Conservation (phyloP, 2,329 filamentous ascomycete genomes). For the Trichoderma atrobrunneum region DNA sequence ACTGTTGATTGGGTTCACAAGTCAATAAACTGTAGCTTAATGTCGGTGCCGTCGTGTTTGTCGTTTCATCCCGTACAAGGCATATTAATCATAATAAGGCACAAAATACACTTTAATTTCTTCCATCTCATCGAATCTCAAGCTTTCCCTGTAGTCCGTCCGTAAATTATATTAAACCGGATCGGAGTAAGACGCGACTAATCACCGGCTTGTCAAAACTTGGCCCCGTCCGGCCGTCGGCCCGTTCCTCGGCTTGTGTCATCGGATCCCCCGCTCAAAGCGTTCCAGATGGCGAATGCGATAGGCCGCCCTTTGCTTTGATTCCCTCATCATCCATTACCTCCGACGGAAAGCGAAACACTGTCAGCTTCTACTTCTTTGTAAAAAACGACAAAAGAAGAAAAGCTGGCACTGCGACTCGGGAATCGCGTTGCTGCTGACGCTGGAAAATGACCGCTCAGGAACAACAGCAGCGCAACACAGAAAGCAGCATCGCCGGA, state of each 20-base stretch:
- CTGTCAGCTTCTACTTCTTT: neutral
- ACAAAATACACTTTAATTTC: neutral
- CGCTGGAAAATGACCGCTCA: slow-evolving; percentile 8
- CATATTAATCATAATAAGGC: neutral
- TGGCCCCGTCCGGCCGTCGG: neutral
- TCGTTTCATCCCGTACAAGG: neutral
- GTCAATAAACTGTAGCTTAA: neutral
- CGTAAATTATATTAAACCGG: neutral
- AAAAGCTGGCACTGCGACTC: neutral
- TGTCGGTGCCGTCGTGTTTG: neutral
- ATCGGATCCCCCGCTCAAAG: neutral
- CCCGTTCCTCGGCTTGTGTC: slow-evolving; percentile 3
- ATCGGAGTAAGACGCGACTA: neutral
- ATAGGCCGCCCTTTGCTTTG: neutral
- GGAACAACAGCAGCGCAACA: neutral
- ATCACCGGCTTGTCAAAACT: neutral
- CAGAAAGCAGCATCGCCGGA: neutral
- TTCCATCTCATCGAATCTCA: neutral
- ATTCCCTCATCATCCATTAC: neutral
- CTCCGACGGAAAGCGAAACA: slow-evolving; percentile 11
- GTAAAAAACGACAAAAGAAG: neutral
- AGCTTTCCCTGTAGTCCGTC: neutral
- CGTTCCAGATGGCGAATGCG: neutral
- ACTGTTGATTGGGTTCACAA: neutral
- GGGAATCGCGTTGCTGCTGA: neutral